A percentile compares a stretch with the other conserved stretches of the same genome.
Evolutionary conservation across 2,329 filamentous ascomycete species (phyloP).

Genomic region (Monosporascus sp.): DNA sequence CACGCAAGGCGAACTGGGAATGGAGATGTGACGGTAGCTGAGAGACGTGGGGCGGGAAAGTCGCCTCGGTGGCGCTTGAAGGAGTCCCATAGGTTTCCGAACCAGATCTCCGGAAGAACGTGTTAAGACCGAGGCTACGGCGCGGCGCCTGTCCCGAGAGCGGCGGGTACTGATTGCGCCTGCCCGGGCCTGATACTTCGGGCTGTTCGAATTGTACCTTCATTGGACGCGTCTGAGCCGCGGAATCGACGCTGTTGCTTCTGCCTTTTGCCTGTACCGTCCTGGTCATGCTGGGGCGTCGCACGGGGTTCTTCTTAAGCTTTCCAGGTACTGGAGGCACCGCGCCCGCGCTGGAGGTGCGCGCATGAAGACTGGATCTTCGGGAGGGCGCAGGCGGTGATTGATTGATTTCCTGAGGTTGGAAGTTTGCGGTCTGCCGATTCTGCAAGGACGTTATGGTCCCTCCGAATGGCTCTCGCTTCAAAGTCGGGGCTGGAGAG

Average conservation of each 20-base stretch:
- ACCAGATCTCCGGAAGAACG: conserved; percentile 46
- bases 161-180: conserved; percentile 43
- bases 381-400: conserved; percentile 46
- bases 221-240: conserved; percentile 11
- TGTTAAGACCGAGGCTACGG: conserved; percentile 40
- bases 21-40: conserved; percentile 9
- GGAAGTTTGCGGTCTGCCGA: conserved; percentile 31
- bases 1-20: conserved; percentile 5
- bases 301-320: conserved; percentile 16
- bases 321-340: conserved; percentile 11
- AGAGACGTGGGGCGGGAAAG: conserved; percentile 14
- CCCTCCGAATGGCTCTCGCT: conserved; percentile 40
- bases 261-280: conserved; percentile 12
- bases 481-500: conserved; percentile 24
- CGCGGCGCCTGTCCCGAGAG: conserved; percentile 38
- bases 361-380: conserved; percentile 48
- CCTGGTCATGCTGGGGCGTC: conserved; percentile 4
- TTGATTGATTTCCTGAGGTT: conserved; percentile 21
- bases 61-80: conserved; percentile 10
- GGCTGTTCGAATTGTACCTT: conserved; percentile 8
- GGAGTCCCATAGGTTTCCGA: conserved; percentile 28
- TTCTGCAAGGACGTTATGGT: conserved; percentile 38
- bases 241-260: conserved; percentile 25
- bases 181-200: conserved; percentile 25
- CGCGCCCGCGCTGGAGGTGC: conserved; percentile 29